phyloP scores from a whole-genome alignment of 1,139 yeast species.

The Arxiozyma slooffiae region DNA sequence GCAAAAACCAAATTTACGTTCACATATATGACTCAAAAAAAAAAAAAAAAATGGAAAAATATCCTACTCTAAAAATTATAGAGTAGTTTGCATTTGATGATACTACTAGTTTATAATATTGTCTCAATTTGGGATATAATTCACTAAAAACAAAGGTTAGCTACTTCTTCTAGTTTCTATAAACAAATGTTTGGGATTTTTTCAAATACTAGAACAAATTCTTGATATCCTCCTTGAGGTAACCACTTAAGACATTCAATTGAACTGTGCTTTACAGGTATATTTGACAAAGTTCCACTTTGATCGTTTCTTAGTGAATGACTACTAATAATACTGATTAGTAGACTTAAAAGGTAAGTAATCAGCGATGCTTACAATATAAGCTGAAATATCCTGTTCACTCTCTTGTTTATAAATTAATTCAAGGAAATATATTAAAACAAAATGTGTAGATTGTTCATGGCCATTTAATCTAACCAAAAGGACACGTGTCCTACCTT shows the following conservation, averaged over 20 bases:
- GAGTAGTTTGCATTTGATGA: background rate
- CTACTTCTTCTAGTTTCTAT: constrained; percentile 59
- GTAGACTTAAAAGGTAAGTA: constrained; percentile 52
- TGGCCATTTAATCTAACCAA: constrained; percentile 59
- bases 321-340: constrained; percentile 77
- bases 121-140: constrained; percentile 18
- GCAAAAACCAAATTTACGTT: constrained; percentile 21
- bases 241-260: constrained; percentile 54
- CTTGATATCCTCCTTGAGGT: constrained; percentile 33
- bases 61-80: constrained; percentile 9
- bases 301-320: constrained; percentile 47
- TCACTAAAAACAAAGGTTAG: constrained; percentile 40
- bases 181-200: constrained; percentile 47
- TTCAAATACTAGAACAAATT: constrained; percentile 30
- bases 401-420: constrained; percentile 54
- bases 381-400: constrained; percentile 57
- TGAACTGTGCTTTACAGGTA: constrained; percentile 71
- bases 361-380: constrained; percentile 60
- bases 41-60: constrained; percentile 17
- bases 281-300: constrained; percentile 72
- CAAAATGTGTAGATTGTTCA: constrained; percentile 69
- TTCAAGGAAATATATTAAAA: constrained; percentile 71
- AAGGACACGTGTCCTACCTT: constrained; percentile 66
- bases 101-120: constrained; percentile 2
- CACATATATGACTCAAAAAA: constrained; percentile 17